phyloP scores from a whole-genome alignment of 2,329 filamentous ascomycete genomes.

The Coniochaeta sp. region DNA sequence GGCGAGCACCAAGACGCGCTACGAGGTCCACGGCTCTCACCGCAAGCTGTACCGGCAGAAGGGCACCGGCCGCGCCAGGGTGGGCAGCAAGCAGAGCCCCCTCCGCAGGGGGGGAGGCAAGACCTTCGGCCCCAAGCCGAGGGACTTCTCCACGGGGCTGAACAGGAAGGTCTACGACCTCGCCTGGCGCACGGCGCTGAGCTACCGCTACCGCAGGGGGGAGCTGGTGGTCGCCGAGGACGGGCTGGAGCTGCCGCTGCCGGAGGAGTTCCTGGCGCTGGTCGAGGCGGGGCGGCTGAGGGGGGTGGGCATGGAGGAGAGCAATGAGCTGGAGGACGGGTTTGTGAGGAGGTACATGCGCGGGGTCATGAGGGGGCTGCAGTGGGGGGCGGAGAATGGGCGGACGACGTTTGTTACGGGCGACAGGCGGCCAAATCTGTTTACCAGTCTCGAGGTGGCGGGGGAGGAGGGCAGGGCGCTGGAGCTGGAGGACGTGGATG shows the following conservation, averaged over 20 bases:
- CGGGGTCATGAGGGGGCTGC: constrained; percentile 62
- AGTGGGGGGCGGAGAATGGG: constrained; percentile 59
- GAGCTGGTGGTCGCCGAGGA: constrained; percentile 83
- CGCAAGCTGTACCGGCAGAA: constrained; percentile 83
- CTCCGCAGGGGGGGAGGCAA: constrained; percentile 81
- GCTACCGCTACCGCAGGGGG: constrained; percentile 80
- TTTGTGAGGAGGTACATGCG: constrained; percentile 51
- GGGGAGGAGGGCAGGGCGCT: constrained; percentile 62
- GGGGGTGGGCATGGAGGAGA: constrained; percentile 5
- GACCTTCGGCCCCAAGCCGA: constrained; percentile 78
- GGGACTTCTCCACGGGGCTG: constrained; percentile 80
- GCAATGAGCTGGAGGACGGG: constrained; percentile 34
- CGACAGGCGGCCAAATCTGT: constrained; percentile 52
- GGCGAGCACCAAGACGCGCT: constrained; percentile 72
- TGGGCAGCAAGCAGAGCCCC: constrained; percentile 75
- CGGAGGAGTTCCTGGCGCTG: constrained; percentile 38
- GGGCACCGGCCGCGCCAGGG: constrained; percentile 71
- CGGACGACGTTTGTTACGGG: constrained; percentile 70
- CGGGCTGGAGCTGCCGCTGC: constrained; percentile 58
- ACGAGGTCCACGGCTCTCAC: constrained; percentile 75
- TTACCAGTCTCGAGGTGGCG: constrained; percentile 55
- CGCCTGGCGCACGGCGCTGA: constrained; percentile 89
- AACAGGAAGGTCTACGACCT: constrained; percentile 90
- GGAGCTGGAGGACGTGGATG: constrained; percentile 73
- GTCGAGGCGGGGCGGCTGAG: constrained; percentile 20